phyloP scores from a whole-genome alignment of 2,329 filamentous ascomycete genomes.

The Colletotrichum magnum region DNA sequence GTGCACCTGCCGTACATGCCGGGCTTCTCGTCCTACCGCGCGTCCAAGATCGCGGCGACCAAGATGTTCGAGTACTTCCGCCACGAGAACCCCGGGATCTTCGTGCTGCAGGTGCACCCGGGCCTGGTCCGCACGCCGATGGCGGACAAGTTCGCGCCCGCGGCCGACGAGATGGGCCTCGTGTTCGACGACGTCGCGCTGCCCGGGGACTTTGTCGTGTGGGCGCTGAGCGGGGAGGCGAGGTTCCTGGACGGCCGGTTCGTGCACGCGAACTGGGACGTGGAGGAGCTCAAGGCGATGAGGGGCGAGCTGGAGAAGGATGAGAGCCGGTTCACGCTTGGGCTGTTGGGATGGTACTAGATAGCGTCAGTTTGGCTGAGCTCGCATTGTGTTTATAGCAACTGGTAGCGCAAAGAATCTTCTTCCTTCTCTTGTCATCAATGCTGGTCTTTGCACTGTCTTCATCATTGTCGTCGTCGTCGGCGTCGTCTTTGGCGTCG shows the following conservation, averaged over 20 bases:
- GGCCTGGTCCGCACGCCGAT: slow-evolving; percentile 33
- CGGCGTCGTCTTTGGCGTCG: too few relatives aligned
- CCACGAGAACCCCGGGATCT: slow-evolving; percentile 55
- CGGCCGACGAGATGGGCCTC: not conserved
- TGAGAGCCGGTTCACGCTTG: slow-evolving; percentile 30
- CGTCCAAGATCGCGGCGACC: slow-evolving; percentile 57
- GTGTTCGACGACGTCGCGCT: slow-evolving; percentile 41
- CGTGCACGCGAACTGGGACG: slow-evolving; percentile 66
- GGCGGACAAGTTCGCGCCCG: slow-evolving; percentile 30
- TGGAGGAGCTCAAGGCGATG: slow-evolving; percentile 59
- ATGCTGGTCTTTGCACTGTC: not conserved
- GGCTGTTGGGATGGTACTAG: slow-evolving; percentile 35
- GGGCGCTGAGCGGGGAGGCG: slow-evolving; percentile 60
- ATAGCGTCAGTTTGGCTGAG: not conserved
- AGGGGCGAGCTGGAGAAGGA: slow-evolving; percentile 32
- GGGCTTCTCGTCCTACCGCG: slow-evolving; percentile 55
- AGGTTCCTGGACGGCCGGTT: slow-evolving; percentile 60
- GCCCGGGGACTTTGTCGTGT: slow-evolving; percentile 57
- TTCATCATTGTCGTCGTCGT: too few relatives aligned
- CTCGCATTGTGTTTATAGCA: not conserved
- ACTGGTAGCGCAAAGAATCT: too few relatives aligned
- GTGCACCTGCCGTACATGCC: slow-evolving; percentile 44
- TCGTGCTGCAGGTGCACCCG: slow-evolving; percentile 59
- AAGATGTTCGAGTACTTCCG: slow-evolving; percentile 59
- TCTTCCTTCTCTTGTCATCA: not conserved